These are phyloP conservation scores for Xylaria cubensis DNA, from an alignment of 495 filamentous ascomycete genomes.

Conservation along the genomic window DNA sequence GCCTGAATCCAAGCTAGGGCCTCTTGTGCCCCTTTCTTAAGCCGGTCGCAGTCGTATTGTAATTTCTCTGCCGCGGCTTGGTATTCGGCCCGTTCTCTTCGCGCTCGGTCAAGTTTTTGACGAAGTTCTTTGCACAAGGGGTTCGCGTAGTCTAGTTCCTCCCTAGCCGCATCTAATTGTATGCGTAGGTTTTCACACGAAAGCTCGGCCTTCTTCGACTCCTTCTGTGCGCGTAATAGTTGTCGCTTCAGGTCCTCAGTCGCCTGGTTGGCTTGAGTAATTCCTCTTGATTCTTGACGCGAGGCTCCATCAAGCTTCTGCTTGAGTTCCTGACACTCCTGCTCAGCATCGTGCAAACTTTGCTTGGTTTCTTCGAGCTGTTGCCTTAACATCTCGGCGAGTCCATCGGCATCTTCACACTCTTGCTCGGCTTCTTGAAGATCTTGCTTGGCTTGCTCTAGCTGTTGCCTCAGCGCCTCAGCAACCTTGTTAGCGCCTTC, in stretches of 20 bases:
- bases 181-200: constrained; percentile 36
- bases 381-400: background rate
- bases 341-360: background rate
- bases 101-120: constrained; percentile 54
- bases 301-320: constrained; percentile 51
- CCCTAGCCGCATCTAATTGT: constrained; percentile 32
- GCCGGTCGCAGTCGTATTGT: constrained; percentile 47
- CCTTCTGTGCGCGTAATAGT: constrained; percentile 17
- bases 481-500: constrained; percentile 74
- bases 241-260: constrained; percentile 44
- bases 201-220: constrained; percentile 36
- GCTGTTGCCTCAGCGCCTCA: constrained; percentile 66
- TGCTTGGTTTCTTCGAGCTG: constrained; percentile 5
- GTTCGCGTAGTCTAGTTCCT: constrained; percentile 35
- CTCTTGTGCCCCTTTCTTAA: constrained; percentile 40
- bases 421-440: constrained; percentile 49
- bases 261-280: constrained; percentile 43
- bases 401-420: constrained; percentile 38
- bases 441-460: constrained; percentile 48
- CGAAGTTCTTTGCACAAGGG: constrained; percentile 29
- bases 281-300: constrained; percentile 58
- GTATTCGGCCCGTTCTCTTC: constrained; percentile 53
- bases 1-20: constrained; percentile 42
- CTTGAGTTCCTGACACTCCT: constrained; percentile 36
- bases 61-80: constrained; percentile 52